phyloP scores from a whole-genome alignment of 164 flowering plant genomes.

The Brasenia schreberi region DNA sequence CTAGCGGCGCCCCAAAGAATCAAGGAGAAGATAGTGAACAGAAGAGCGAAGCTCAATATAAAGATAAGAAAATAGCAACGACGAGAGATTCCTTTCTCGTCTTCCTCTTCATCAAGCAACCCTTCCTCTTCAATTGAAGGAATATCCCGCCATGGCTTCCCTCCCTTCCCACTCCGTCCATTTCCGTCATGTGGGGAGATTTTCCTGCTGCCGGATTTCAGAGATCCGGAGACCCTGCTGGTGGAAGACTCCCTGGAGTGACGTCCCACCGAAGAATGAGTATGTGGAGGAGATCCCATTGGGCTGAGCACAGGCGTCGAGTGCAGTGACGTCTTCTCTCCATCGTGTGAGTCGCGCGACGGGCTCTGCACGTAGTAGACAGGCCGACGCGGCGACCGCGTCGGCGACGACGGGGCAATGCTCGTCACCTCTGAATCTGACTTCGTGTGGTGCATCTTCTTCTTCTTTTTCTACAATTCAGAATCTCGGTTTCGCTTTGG shows the following conservation, averaged over 20 bases:
- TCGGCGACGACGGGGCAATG: not conserved
- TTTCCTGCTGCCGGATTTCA: slow-evolving; percentile 64
- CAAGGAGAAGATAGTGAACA: slow-evolving; percentile 52
- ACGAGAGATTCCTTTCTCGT: not conserved
- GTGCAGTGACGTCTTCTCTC: slow-evolving; percentile 51
- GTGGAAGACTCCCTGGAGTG: slow-evolving; percentile 84
- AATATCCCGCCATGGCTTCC: slow-evolving; percentile 40
- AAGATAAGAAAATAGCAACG: not conserved
- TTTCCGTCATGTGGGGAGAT: slow-evolving; percentile 34
- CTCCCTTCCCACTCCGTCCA: slow-evolving; percentile 18
- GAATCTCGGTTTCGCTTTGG: not conserved
- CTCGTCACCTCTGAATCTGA: not conserved
- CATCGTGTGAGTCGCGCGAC: not conserved
- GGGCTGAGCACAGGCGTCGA: slow-evolving; percentile 78
- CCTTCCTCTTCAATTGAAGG: not conserved
- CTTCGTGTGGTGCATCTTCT: not conserved
- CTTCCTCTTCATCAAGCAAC: not conserved
- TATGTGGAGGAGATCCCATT: slow-evolving; percentile 38
- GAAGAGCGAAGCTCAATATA: not conserved
- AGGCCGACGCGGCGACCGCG: not conserved
- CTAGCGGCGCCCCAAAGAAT: slow-evolving; percentile 79
- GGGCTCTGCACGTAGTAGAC: not conserved
- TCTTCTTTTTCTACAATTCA: not conserved
- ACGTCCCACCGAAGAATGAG: slow-evolving; percentile 52
- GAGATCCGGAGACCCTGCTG: slow-evolving; percentile 64